Evolutionary conservation across 1,284 basidiomycete species (phyloP).

Genomic region (Cryptococcus hybrid): DNA sequence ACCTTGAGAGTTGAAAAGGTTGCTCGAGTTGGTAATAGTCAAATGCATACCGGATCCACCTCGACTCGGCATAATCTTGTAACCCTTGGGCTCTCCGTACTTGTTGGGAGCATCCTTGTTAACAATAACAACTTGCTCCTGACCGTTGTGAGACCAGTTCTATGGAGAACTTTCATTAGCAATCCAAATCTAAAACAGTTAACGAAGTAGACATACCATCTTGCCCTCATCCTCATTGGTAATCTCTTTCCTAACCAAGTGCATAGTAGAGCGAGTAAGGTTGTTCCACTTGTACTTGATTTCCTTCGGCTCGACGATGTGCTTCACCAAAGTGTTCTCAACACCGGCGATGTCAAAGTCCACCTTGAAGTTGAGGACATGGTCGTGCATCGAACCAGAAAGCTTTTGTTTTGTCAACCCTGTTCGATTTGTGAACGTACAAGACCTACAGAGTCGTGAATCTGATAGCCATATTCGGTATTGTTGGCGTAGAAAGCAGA

Average conservation of each 20-base stretch:
- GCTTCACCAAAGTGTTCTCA: constrained; percentile 59
- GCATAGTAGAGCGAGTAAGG: constrained; percentile 2
- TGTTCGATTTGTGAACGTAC: background rate
- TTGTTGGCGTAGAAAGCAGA: constrained; percentile 58
- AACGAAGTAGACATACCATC: constrained; percentile 8
- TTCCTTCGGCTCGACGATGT: constrained; percentile 51
- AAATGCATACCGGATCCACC: constrained; percentile 30
- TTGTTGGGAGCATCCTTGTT: constrained; percentile 58
- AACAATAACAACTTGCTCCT: constrained; percentile 59
- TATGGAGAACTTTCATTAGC: constrained; percentile 35
- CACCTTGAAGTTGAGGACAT: constrained; percentile 64
- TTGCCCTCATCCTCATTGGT: constrained; percentile 13
- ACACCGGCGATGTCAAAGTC: constrained; percentile 63
- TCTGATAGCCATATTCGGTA: constrained; percentile 57
- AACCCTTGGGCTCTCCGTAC: constrained; percentile 43
- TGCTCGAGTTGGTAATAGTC: constrained; percentile 38
- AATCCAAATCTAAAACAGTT: constrained; percentile 27
- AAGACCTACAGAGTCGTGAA: constrained; percentile 56
- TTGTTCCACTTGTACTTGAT: constrained; percentile 60
- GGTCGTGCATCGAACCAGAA: constrained; percentile 63
- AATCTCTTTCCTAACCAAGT: constrained; percentile 14
- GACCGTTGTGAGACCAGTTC: constrained; percentile 56
- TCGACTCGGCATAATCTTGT: constrained; percentile 35
- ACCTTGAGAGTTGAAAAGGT: constrained; percentile 31
- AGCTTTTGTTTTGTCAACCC: background rate